Evolutionary conservation across 805 yeast species (phyloP).

Genomic region (Barnettozyma sucrosica): DNA sequence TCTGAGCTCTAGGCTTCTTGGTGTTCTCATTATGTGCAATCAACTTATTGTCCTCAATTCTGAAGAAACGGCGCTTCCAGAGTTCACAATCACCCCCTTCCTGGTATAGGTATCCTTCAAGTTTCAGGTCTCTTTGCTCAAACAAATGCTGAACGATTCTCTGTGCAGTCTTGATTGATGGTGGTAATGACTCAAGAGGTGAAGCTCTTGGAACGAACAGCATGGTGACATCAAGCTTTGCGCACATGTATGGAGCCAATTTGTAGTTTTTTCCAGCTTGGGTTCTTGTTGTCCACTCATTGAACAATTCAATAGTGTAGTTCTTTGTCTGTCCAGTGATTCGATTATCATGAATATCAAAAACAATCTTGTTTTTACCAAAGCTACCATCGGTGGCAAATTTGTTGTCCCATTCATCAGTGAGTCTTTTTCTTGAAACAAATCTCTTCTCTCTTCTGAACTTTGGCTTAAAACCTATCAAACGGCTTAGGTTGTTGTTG

Average conservation of each 20-base stretch:
- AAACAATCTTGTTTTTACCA: conserved; percentile 68
- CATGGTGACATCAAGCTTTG: conserved; percentile 63
- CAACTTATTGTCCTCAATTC: conserved; percentile 62
- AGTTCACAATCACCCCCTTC: conserved; percentile 83
- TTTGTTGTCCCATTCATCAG: conserved; percentile 55
- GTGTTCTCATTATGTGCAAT: conserved; percentile 71
- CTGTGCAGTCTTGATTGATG: conserved; percentile 53
- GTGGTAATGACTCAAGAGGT: conserved; percentile 58
- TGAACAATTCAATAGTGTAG: conserved; percentile 58
- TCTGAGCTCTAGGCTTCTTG: conserved; percentile 64
- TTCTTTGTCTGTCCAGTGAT: conserved; percentile 48
- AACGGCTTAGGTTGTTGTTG: conserved; percentile 37
- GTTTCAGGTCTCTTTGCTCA: conserved; percentile 29
- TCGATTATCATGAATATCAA: conserved; percentile 49
- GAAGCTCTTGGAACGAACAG: conserved; percentile 61
- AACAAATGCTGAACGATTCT: conserved; percentile 35
- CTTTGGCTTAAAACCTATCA: conserved; percentile 37
- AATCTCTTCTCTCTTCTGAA: conserved; percentile 37
- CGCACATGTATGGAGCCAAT: conserved; percentile 53
- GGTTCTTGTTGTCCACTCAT: conserved; percentile 68
- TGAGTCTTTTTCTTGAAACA: conserved; percentile 41
- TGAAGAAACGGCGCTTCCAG: conserved; percentile 72
- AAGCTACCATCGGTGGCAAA: conserved; percentile 87
- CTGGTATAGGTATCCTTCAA: conserved; percentile 75
- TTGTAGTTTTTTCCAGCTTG: conserved; percentile 28